A percentile compares a stretch with the other conserved stretches of the same genome.
phyloP scores from a whole-genome alignment of 768 basidiomycete genomes.

The Paxillus involutus region DNA sequence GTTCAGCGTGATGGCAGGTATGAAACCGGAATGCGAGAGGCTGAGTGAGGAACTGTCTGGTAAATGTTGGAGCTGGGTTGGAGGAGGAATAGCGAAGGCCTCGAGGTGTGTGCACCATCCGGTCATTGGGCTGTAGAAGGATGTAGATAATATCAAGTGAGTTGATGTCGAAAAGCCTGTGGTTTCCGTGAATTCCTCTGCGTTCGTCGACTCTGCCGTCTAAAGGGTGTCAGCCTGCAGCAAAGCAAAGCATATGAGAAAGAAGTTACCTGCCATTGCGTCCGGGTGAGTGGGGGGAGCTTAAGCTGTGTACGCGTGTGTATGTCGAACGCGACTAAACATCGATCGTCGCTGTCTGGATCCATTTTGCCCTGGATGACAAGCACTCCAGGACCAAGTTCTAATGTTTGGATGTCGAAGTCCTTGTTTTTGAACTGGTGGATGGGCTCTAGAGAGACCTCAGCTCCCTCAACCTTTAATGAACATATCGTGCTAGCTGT shows the following conservation, averaged over 20 bases:
- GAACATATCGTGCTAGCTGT: constrained; percentile 7
- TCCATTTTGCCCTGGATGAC: background rate
- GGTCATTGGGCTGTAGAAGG: background rate
- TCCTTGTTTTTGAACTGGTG: constrained; percentile 5
- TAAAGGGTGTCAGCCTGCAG: background rate
- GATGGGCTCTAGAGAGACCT: constrained; percentile 11
- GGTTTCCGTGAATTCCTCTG: background rate
- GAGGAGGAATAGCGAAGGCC: constrained; percentile 13
- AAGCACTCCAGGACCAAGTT: constrained; percentile 18
- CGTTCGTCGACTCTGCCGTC: background rate
- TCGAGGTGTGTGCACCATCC: constrained; percentile 10
- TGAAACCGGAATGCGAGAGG: constrained; percentile 10
- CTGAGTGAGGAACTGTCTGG: background rate
- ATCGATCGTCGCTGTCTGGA: background rate
- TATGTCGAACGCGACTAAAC: constrained; percentile 16
- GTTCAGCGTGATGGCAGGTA: background rate
- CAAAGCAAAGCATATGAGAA: background rate
- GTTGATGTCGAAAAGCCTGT: constrained; percentile 19
- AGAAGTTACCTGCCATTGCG: constrained; percentile 1
- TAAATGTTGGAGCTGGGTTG: background rate
- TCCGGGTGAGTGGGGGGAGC: background rate
- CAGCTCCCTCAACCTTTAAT: constrained; percentile 1
- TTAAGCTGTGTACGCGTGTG: constrained; percentile 5
- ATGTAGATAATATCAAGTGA: constrained; percentile 14
- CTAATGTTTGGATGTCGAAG: background rate